Evolutionary conservation across 2,329 filamentous ascomycete species (phyloP).

Genomic region (Stagonosporopsis tanaceti): DNA sequence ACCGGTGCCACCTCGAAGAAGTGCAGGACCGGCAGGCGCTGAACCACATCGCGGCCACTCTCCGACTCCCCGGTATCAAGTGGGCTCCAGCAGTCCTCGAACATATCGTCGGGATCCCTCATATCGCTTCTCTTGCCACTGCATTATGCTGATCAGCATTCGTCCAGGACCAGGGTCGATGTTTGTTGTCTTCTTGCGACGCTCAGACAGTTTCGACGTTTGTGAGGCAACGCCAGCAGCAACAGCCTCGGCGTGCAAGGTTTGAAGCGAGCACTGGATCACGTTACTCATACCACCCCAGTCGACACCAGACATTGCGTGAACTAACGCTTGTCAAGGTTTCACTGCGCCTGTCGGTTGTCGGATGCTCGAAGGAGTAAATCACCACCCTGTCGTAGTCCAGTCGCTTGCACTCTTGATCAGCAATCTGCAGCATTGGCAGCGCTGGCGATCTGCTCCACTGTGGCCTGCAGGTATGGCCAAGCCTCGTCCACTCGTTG

Average conservation of each 20-base stretch:
- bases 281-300: slow-evolving; percentile 17
- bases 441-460: slow-evolving; percentile 18
- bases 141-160: slow-evolving; percentile 14
- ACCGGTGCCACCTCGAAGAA: slow-evolving; percentile 28
- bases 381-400: slow-evolving; percentile 14
- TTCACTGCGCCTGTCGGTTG: slow-evolving; percentile 17
- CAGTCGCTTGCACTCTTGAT: slow-evolving; percentile 18
- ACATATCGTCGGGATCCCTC: slow-evolving; percentile 12
- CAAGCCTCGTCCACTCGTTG: slow-evolving; percentile 17
- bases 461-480: slow-evolving; percentile 12
- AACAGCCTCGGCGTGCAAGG: slow-evolving; percentile 16
- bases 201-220: slow-evolving; percentile 18
- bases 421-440: slow-evolving; percentile 21
- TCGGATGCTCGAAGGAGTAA: slow-evolving; percentile 8
- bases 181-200: slow-evolving; percentile 6
- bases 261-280: slow-evolving; percentile 10
- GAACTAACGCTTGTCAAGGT: slow-evolving; percentile 21
- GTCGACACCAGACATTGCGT: slow-evolving; percentile 8
- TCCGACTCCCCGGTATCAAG: slow-evolving; percentile 13
- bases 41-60: slow-evolving; percentile 9
- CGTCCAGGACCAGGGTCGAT: slow-evolving; percentile 12
- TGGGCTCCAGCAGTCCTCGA: slow-evolving; percentile 10
- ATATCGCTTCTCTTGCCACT: slow-evolving; percentile 19
- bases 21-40: slow-evolving; percentile 28
- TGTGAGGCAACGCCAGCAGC: slow-evolving; percentile 15